phyloP scores from a whole-genome alignment of 2,329 filamentous ascomycete species.

The Chrysoporthe deuterocubensis region DNA sequence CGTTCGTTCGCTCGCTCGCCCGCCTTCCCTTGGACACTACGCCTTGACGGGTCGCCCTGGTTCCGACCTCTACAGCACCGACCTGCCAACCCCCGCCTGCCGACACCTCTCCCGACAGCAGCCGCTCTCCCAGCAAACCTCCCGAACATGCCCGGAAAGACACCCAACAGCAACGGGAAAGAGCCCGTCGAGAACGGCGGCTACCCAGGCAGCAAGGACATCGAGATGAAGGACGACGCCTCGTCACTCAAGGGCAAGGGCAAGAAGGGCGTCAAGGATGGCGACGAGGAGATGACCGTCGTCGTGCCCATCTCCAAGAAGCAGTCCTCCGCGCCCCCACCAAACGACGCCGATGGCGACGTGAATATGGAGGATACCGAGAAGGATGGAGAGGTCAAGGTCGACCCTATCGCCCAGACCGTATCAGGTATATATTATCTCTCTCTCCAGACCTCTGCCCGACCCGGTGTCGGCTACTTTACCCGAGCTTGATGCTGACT shows the following conservation, averaged over 20 bases:
- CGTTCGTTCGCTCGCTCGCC: conserved; percentile 23
- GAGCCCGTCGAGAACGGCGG: conserved; percentile 71
- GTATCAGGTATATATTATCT: conserved; percentile 56
- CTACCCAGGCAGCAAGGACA: conserved; percentile 66
- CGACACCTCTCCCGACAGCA: conserved; percentile 23
- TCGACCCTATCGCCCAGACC: conserved; percentile 64
- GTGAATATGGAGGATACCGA: conserved; percentile 69
- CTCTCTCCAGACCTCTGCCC: conserved; percentile 10
- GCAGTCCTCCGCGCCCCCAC: conserved; percentile 58
- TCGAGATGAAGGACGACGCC: conserved; percentile 66
- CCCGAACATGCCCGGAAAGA: conserved; percentile 70
- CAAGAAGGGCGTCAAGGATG: conserved; percentile 67
- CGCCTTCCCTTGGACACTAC: conserved; percentile 9
- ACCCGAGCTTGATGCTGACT: conserved; percentile 12
- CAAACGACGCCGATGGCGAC: conserved; percentile 69
- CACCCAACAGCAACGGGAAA: conserved; percentile 72
- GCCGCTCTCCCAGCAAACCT: background rate
- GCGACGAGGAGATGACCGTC: conserved; percentile 80
- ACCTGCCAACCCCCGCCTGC: conserved; percentile 23
- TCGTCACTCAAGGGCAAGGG: conserved; percentile 64
- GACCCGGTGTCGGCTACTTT: background rate
- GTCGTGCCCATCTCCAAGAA: conserved; percentile 77
- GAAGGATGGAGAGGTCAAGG: conserved; percentile 57
- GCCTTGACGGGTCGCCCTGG: conserved; percentile 9
- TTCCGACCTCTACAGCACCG: conserved; percentile 1